Evolutionary conservation across 805 yeast genomes (phyloP).

Genomic region (Kregervanrija pseudodelftensis): DNA sequence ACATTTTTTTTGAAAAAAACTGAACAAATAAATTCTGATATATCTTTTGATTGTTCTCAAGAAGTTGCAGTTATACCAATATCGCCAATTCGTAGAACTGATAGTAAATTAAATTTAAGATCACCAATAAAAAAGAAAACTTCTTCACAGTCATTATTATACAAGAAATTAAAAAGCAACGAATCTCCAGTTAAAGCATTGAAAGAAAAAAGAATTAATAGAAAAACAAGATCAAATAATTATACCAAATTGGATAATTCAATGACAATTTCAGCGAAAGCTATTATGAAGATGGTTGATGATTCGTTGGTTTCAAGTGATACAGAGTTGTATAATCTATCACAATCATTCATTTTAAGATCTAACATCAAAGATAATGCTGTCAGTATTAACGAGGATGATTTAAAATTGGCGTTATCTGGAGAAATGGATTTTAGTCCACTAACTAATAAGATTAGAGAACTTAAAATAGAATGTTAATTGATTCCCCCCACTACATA

Average conservation of each 20-base stretch:
- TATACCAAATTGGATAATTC: slow-evolving; percentile 29
- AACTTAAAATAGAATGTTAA: neutral
- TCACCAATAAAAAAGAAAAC: slow-evolving; percentile 5
- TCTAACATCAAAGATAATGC: slow-evolving; percentile 7
- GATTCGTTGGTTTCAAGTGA: slow-evolving; percentile 32
- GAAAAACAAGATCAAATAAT: slow-evolving; percentile 10
- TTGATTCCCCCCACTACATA: too few relatives aligned
- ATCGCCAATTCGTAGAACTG: too few relatives aligned
- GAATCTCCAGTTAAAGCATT: slow-evolving; percentile 1
- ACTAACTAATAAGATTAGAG: slow-evolving; percentile 1
- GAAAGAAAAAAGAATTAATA: slow-evolving; percentile 7
- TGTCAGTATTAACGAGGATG: slow-evolving; percentile 25
- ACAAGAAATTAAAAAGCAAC: slow-evolving; percentile 1
- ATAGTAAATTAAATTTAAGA: neutral
- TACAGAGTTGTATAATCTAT: slow-evolving; percentile 21
- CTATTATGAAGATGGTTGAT: slow-evolving; percentile 32
- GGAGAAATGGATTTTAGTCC: slow-evolving; percentile 1
- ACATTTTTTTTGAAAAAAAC: neutral
- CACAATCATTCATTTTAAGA: slow-evolving; percentile 13
- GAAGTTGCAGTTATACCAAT: too few relatives aligned
- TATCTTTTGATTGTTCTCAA: neutral
- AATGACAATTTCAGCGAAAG: slow-evolving; percentile 30
- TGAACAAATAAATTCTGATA: neutral
- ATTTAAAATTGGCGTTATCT: slow-evolving; percentile 21
- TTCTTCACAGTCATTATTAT: neutral